A percentile compares a stretch with the other conserved stretches of the same genome.
These are phyloP conservation scores for Fusarium albidum DNA, from an alignment of 2,329 filamentous ascomycete genomes.

Conservation along the genomic window DNA sequence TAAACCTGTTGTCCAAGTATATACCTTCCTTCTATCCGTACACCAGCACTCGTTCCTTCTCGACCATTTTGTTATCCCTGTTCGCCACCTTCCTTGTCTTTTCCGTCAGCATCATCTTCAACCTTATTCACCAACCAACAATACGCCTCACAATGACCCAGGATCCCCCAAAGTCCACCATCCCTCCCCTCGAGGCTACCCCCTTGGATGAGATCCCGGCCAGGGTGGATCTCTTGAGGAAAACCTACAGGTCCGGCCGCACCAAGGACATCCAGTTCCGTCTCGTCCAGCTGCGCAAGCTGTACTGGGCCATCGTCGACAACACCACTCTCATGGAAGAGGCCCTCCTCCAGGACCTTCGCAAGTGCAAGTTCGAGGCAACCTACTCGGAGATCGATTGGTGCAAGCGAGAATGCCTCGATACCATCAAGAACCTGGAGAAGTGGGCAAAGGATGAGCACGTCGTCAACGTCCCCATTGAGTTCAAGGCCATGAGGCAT, in stretches of 20 bases:
- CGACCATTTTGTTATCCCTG: no score
- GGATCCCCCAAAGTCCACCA: conserved; percentile 48
- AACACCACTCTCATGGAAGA: conserved; percentile 75
- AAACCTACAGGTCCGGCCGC: conserved; percentile 79
- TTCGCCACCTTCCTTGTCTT: no score
- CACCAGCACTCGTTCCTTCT: no score
- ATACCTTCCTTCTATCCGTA: no score
- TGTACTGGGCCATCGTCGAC: conserved; percentile 93
- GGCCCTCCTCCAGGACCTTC: conserved; percentile 79
- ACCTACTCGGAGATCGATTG: conserved; percentile 79
- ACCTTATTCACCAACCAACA: conserved; percentile 18
- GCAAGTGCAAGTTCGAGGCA: conserved; percentile 80
- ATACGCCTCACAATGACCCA: conserved; percentile 43
- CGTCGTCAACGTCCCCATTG: conserved; percentile 72
- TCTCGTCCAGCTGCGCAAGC: conserved; percentile 85
- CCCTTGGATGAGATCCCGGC: conserved; percentile 71
- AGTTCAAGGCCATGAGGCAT: conserved; percentile 74
- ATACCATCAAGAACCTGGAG: conserved; percentile 78
- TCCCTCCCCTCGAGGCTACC: conserved; percentile 66
- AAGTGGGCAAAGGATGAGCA: conserved; percentile 86
- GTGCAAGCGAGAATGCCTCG: conserved; percentile 82
- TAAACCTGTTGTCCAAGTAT: neutral
- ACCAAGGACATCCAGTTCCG: conserved; percentile 86
- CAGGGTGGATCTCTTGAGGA: conserved; percentile 67
- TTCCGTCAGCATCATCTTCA: conserved; percentile 19